Evolutionary conservation across 768 basidiomycete genomes (phyloP).

Genomic region (Auriscalpium microsporum): DNA sequence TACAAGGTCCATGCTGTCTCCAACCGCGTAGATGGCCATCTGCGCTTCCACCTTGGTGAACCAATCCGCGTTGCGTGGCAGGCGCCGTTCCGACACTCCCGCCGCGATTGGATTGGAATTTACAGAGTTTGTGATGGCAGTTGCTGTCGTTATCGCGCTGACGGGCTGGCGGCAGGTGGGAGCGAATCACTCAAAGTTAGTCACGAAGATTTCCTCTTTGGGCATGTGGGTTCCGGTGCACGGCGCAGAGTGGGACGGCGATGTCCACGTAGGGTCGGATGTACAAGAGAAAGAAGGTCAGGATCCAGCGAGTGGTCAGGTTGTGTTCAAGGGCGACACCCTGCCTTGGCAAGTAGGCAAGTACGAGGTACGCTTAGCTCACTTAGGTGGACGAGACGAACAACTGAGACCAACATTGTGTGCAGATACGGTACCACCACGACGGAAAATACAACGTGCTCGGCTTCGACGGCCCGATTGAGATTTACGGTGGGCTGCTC

Average conservation of each 20-base stretch:
- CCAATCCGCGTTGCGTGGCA: conserved; percentile 82
- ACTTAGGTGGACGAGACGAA: no score
- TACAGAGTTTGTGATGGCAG: conserved; percentile 48
- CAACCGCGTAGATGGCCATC: conserved; percentile 40
- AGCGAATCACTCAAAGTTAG: conserved; percentile 73
- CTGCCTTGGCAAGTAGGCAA: conserved; percentile 80
- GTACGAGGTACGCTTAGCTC: conserved; percentile 60
- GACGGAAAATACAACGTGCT: conserved; percentile 98
- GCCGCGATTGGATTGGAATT: conserved; percentile 94
- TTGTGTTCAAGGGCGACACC: conserved; percentile 69
- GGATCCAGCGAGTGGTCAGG: conserved; percentile 49
- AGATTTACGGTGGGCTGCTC: conserved; percentile 70
- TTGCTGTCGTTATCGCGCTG: no score
- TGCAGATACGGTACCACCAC: conserved; percentile 82
- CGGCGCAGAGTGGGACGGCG: conserved; percentile 89
- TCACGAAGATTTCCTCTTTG: conserved; percentile 78
- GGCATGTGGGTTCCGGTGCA: conserved; percentile 94
- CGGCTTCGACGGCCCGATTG: conserved; percentile 74
- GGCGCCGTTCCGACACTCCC: conserved; percentile 78
- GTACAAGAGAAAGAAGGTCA: conserved; percentile 24
- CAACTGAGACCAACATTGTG: not conserved
- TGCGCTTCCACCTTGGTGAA: conserved; percentile 84
- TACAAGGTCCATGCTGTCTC: conserved; percentile 64
- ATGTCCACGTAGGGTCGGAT: conserved; percentile 49
- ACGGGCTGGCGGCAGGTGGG: conserved; percentile 46